Conservation (phyloP, 1,284 basidiomycete genomes). For the Violaceomyces palustris region DNA sequence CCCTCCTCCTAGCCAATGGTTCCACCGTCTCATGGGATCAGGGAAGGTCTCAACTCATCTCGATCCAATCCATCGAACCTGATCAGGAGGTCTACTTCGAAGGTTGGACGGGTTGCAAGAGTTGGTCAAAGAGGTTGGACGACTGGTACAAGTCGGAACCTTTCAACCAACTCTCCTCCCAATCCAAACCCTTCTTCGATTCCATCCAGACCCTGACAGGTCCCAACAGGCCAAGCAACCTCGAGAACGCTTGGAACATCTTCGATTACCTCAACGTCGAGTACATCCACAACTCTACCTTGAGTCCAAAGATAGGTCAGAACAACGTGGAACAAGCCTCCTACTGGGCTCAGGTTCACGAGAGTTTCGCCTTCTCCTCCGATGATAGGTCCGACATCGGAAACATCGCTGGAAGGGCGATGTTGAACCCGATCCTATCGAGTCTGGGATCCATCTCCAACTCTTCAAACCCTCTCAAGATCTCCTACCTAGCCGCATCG, state of each 20-base stretch:
- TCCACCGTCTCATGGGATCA: constrained; percentile 68
- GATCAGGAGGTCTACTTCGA: constrained; percentile 75
- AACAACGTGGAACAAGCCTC: constrained; percentile 18
- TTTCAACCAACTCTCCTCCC: constrained; percentile 61
- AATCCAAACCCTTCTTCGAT: constrained; percentile 65
- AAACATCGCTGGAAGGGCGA: constrained; percentile 75
- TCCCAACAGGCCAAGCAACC: constrained; percentile 60
- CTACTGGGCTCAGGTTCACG: constrained; percentile 69
- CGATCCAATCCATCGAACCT: constrained; percentile 75
- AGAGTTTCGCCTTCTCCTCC: constrained; percentile 69
- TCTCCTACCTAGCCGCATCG: constrained; percentile 67
- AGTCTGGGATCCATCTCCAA: constrained; percentile 71
- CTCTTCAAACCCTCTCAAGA: constrained; percentile 69
- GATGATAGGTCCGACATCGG: constrained; percentile 63
- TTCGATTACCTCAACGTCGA: constrained; percentile 67
- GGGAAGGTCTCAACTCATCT: constrained; percentile 64
- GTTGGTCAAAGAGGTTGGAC: constrained; percentile 47
- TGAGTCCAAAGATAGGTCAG: constrained; percentile 20
- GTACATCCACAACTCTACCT: constrained; percentile 57
- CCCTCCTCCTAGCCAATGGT: constrained; percentile 62
- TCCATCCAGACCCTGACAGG: constrained; percentile 65
- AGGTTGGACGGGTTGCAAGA: constrained; percentile 64
- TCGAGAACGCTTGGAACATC: constrained; percentile 67
- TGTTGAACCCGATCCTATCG: constrained; percentile 66
- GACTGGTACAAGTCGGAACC: constrained; percentile 40